Evolutionary conservation across 2,329 filamentous ascomycete species (phyloP), one percentile per base, ranked within the genome.

Genomic region (Ophiostoma sp.): DNA sequence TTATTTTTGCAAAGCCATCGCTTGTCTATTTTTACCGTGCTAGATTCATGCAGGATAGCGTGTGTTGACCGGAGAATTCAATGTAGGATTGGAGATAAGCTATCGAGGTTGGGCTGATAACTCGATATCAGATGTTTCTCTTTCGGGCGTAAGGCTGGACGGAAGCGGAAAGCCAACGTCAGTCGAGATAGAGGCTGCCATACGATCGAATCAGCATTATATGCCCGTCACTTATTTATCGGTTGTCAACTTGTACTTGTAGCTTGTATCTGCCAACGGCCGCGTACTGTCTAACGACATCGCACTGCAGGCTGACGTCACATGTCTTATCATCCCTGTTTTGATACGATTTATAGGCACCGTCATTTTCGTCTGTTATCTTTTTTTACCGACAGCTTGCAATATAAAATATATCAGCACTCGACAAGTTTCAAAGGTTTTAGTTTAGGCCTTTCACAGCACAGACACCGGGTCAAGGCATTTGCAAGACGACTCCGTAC

Each of bases 171-270:
- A n/a, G 33, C 41, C 57, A 57, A 57, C 67, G 57, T 57, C 60
- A 54, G 36, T 35, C 89, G 1, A 84, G 85, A 15, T 90, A 76
- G 60, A 71, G 70, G 70, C 70, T 69, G 13, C 11, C 39, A 54
- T 7, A 44, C n/a, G 36, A 41, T 39, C 70, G 67, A 71, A 67
- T 71, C 15, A 64, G 67, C 52, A 17, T 67, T 69, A 52, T 41
- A 41, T 11, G 10, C 10, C 48, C 48, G 23, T 4, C 2, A 15
- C 23, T 17, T 31, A 27, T 57, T 27, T 20, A 48, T 48, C 36
- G 13, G 36, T 39, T 39, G 41, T 44, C 41, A 17, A 7, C 41
- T 44, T 44, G 44, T 48, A n/a, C 20, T 48, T 48, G 44, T 48
- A 10, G 5, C 17, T 20, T 20, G 44, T 10, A 20, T 48, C 5